These are phyloP conservation scores for Alternaria triticimaculans DNA, from an alignment of 2,329 filamentous ascomycete genomes.

Conservation along the genomic window DNA sequence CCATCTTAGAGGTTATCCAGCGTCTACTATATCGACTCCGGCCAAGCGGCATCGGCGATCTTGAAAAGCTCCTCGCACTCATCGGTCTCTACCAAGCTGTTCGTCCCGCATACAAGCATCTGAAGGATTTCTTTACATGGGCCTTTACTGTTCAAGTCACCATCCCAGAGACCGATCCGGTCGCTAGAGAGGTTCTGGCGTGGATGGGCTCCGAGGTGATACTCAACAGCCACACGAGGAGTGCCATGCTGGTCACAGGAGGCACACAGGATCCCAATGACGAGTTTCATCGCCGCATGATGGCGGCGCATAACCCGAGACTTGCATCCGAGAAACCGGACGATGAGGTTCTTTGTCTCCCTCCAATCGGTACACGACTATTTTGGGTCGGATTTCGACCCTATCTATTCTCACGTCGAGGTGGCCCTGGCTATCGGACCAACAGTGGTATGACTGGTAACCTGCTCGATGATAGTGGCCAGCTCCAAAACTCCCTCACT, in stretches of 20 bases:
- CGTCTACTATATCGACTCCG: conserved; percentile 31
- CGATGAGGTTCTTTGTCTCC: conserved; percentile 21
- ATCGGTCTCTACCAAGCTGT: conserved; percentile 34
- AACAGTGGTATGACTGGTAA: neutral
- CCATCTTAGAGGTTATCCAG: conserved; percentile 39
- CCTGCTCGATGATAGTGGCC: conserved; percentile 13
- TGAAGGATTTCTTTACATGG: conserved; percentile 27
- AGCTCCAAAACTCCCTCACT: conserved; percentile 23
- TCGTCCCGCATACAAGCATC: conserved; percentile 20
- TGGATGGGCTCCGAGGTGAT: conserved; percentile 40
- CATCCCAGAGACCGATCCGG: conserved; percentile 31
- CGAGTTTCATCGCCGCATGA: conserved; percentile 1
- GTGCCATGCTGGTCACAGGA: conserved; percentile 31
- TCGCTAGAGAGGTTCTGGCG: conserved; percentile 33
- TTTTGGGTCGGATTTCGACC: conserved; percentile 42
- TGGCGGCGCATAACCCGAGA: neutral
- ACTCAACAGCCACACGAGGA: conserved; percentile 24
- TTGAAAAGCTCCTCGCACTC: conserved; percentile 32
- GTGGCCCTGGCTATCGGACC: neutral
- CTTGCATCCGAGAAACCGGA: neutral
- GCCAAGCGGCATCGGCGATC: conserved; percentile 17
- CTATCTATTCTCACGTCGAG: conserved; percentile 32
- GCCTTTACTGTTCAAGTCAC: conserved; percentile 30
- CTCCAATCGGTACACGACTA: conserved; percentile 29
- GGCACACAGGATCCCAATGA: conserved; percentile 14